Base-by-base conservation (phyloP, 306 rosid species). In the Fragaria iinumae region DNA sequence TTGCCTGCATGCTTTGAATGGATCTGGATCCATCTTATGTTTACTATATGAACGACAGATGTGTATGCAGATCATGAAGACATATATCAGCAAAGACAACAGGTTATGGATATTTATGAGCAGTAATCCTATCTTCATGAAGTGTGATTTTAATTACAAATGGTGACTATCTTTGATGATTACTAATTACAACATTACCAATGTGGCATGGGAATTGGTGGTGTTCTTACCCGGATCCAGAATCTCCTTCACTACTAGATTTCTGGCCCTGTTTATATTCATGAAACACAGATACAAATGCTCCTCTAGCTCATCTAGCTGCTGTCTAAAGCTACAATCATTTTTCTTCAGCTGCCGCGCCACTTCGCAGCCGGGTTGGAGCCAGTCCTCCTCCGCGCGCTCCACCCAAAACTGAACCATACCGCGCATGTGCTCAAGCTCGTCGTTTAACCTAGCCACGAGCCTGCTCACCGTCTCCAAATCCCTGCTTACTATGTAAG, bases 211-310 rank as follows among this genome's bases (percentile, higher is more conserved):
- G 12, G 50, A 23, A 1, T 47, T 67, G 4, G 16, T 59, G 71
- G 18, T 55, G 75, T 67, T 80, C 67, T 27, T 55, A 74, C 43
- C 62, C 2, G 39, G 72, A 44, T 80, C 47, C 55, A 62, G 2
- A 25, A 93, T 82, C 38, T 91, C 89, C 44, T 85, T 86, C 21
- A 91, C 50, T 5, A 90, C 93, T 27, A 91, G 92, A 8, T 82
- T 86, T 82, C 98, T 82, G 9, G 93, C 90, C 74, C 97, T 78
- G 21, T 93, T 93, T 32, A 93, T 90, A 48, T 91, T 93, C 97
- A 93, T 91, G 71, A 90, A 90, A 83, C 97, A 91, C 44, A 93
- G 57, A 80, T 87, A 93, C 83, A 93, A 85, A 73, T 90, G 97
- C 41, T 93, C 98, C 76, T 93, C 97, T 52, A 93, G 81, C 12